Conservation (phyloP, 2,329 filamentous ascomycete genomes). For the Ceratocystis eucalypticola region DNA sequence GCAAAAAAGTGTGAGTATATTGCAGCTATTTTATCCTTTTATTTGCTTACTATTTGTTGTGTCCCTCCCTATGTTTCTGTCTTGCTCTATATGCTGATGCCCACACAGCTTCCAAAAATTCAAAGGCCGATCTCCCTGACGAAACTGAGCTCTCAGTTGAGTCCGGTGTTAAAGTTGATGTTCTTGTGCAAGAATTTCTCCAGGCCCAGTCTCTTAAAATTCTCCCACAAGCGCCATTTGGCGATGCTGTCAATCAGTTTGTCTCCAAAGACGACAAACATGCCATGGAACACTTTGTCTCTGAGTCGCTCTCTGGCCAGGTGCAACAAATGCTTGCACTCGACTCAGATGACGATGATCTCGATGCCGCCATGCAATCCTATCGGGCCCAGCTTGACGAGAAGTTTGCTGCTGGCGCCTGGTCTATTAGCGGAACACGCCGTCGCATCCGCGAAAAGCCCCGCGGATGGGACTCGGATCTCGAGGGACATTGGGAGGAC, state of each 20-base stretch:
- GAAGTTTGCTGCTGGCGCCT: constrained; percentile 51
- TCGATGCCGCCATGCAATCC: constrained; percentile 60
- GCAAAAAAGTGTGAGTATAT: constrained; percentile 23
- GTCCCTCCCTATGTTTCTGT: too few species aligned
- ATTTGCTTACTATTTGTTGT: background rate
- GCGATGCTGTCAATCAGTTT: constrained; percentile 83
- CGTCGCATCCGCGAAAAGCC: constrained; percentile 44
- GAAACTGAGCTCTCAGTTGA: constrained; percentile 39
- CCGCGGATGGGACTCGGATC: constrained; percentile 73
- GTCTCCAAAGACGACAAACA: constrained; percentile 93
- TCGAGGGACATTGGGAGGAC: constrained; percentile 76
- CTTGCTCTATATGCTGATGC: background rate
- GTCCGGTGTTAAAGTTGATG: constrained; percentile 61
- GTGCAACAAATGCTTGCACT: constrained; percentile 55
- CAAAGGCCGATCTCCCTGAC: constrained; percentile 48
- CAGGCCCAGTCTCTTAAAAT: constrained; percentile 81
- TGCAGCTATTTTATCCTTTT: background rate
- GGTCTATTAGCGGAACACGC: constrained; percentile 33
- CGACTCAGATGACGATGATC: constrained; percentile 50
- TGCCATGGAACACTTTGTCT: constrained; percentile 71
- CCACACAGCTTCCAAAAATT: constrained; percentile 29
- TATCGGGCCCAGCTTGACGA: constrained; percentile 58
- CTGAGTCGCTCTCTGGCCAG: constrained; percentile 55
- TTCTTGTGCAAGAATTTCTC: constrained; percentile 77
- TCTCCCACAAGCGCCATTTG: constrained; percentile 80